These are phyloP conservation scores for Saksenaea vasiformis DNA, from an alignment of 371 early-diverging fungal genomes.

Conservation along the genomic window DNA sequence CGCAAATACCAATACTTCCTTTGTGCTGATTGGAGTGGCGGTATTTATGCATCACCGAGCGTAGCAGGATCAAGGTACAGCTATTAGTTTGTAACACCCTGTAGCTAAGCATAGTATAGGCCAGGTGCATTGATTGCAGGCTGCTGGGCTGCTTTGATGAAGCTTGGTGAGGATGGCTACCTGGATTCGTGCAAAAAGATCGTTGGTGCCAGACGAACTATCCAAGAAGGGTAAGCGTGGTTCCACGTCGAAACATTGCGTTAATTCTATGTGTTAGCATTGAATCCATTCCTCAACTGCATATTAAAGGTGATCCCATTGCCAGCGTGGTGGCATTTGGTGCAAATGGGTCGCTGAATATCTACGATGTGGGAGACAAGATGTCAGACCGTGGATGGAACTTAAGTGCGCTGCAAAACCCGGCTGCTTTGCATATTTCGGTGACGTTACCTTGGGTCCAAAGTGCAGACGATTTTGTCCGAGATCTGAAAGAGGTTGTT, in stretches of 20 bases:
- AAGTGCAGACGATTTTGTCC: conserved; percentile 73
- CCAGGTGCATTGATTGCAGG: conserved; percentile 95
- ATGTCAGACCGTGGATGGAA: conserved; percentile 81
- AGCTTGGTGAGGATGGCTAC: conserved; percentile 88
- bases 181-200: conserved; percentile 80
- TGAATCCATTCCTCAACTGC: conserved; percentile 68
- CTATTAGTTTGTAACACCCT: too few species aligned
- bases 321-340: conserved; percentile 88
- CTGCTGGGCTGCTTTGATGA: conserved; percentile 93
- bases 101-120: conserved; percentile 20
- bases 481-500: conserved; percentile 81
- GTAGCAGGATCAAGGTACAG: conserved; percentile 86
- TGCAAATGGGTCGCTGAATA: conserved; percentile 67
- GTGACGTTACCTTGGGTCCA: conserved; percentile 82
- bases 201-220: conserved; percentile 72
- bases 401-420: conserved; percentile 87
- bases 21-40: conserved; percentile 92
- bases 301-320: conserved; percentile 84
- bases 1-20: conserved; percentile 93
- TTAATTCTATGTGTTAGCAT: conserved; percentile 36
- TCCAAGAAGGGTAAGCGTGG: conserved; percentile 61
- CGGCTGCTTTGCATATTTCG: conserved; percentile 89
- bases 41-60: conserved; percentile 94
- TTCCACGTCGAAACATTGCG: not conserved
- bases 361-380: conserved; percentile 85